Evolutionary conservation across 2,329 filamentous ascomycete species (phyloP).

Genomic region (Trichoderma breve): DNA sequence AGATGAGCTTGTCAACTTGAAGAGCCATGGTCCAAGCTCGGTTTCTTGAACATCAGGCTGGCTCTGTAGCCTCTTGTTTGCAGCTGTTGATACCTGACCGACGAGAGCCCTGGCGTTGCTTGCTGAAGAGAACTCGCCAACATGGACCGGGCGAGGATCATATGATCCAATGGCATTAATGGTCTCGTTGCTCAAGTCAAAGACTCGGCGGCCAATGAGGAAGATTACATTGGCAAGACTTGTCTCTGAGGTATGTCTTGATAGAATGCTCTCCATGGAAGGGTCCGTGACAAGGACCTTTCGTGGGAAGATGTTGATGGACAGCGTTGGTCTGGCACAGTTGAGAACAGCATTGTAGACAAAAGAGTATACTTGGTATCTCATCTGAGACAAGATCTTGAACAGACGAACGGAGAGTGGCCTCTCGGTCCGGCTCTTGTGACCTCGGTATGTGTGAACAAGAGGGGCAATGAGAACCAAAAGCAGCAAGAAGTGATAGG

Average conservation of each 20-base stretch:
- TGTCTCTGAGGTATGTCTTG: constrained; percentile 31
- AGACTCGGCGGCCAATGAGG: constrained; percentile 31
- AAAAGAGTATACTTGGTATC: constrained; percentile 2
- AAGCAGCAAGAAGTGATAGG: neutral
- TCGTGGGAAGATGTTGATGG: constrained; percentile 32
- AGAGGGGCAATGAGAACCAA: neutral
- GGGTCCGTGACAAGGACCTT: constrained; percentile 31
- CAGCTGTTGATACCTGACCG: constrained; percentile 26
- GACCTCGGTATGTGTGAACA: constrained; percentile 4
- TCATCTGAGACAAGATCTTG: neutral
- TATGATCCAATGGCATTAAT: constrained; percentile 28
- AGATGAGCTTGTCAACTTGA: constrained; percentile 31
- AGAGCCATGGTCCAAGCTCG: constrained; percentile 31
- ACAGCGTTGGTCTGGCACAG: constrained; percentile 20
- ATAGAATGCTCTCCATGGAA: constrained; percentile 29
- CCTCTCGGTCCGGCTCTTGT: neutral
- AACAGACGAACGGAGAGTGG: neutral
- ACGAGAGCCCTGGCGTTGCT: constrained; percentile 27
- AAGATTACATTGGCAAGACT: constrained; percentile 33
- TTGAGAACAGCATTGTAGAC: constrained; percentile 12
- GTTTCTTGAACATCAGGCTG: constrained; percentile 26
- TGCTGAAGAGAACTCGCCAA: constrained; percentile 28
- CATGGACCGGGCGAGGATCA: constrained; percentile 31
- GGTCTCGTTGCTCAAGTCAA: constrained; percentile 26
- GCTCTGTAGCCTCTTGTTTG: constrained; percentile 24